Base-by-base conservation (phyloP, 441 rosid genomes). In the Mallotus japonicus region DNA sequence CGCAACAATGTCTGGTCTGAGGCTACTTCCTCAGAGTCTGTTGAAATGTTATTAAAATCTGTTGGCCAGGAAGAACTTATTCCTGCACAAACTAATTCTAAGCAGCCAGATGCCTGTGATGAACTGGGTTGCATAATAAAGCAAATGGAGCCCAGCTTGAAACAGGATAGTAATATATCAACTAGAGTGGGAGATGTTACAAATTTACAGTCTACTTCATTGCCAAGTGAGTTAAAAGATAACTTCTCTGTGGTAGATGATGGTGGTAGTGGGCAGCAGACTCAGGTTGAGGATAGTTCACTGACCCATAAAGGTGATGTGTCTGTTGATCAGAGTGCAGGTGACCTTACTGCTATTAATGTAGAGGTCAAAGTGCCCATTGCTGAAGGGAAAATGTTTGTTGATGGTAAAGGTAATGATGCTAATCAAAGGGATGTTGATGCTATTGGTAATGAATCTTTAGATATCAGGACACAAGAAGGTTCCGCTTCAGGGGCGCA, bases 1-100 rank as follows among this genome's bases (percentile, higher is more conserved):
- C 86, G 79, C 76, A 88, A 77, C 82, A 90, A 96, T 96, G 99
- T 96, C 80, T 93, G 99, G 99, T 96, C 97, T 74, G 99, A 96
- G 92, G 98, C 97, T 55, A 85, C 99, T 72, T 96, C 99, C 73
- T 89, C 89, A 42, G 98, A 96, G 76, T 96, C 99, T 76, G 98
- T 93, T 86, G 99, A 93, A 86, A 96, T 96, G 99, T 87, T 96
- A 75, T 84, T 96, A 83, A 93, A 94, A 82, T 96, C 98, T 58
- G 96, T 96, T 71, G 98, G 98, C 46, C 96, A 90, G 84, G 99
- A 96, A 75, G 95, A 96, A 70, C 82, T 75, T 19, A 76, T 78
- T 80, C 90, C 83, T 42, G 81, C 68, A 67, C 85, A 87, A 72
- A 59, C 70, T 82, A 79, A 71, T 73, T 77, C 69, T 74, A 87